Conservation (phyloP, 2,329 filamentous ascomycete species). For the Colletotrichum trifolii region DNA sequence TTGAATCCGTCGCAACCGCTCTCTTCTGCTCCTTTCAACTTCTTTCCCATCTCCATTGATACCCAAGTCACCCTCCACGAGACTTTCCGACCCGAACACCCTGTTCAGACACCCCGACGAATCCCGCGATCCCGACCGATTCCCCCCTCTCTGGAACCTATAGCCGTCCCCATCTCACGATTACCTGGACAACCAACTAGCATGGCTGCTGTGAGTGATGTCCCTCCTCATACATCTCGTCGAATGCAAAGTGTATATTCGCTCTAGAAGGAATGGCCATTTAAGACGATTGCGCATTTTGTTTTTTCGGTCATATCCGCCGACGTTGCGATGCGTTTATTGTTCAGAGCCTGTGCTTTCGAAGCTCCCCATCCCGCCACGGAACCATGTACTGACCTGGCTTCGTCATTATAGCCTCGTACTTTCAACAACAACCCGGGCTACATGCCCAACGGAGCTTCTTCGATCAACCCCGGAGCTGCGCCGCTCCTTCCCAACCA, state of each 20-base stretch:
- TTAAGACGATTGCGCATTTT: background rate
- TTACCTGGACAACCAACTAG: slow-evolving; percentile 34
- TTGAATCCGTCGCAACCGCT: slow-evolving; percentile 38
- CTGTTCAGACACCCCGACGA: slow-evolving; percentile 25
- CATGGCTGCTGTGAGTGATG: slow-evolving; percentile 38
- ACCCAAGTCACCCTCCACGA: slow-evolving; percentile 27
- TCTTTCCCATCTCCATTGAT: slow-evolving; percentile 38
- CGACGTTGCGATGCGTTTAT: slow-evolving; percentile 12
- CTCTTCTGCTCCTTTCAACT: slow-evolving; percentile 31
- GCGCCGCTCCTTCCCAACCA: slow-evolving; percentile 75
- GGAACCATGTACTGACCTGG: slow-evolving; percentile 27
- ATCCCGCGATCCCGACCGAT: slow-evolving; percentile 30
- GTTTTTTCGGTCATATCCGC: background rate
- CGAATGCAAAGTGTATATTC: background rate
- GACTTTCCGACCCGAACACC: slow-evolving; percentile 31
- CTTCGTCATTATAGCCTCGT: slow-evolving; percentile 48
- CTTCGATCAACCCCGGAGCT: slow-evolving; percentile 66
- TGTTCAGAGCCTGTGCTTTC: slow-evolving; percentile 4
- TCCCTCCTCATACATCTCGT: background rate
- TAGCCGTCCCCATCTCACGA: slow-evolving; percentile 30
- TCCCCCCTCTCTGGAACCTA: slow-evolving; percentile 19
- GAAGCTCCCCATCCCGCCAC: slow-evolving; percentile 30
- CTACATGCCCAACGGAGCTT: slow-evolving; percentile 73
- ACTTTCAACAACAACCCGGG: slow-evolving; percentile 63
- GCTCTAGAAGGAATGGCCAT: background rate